A percentile compares a stretch with the other conserved stretches of the same genome.
Evolutionary conservation across 805 yeast species (phyloP).

Genomic region (Zygosaccharomyces pseudorouxii): DNA sequence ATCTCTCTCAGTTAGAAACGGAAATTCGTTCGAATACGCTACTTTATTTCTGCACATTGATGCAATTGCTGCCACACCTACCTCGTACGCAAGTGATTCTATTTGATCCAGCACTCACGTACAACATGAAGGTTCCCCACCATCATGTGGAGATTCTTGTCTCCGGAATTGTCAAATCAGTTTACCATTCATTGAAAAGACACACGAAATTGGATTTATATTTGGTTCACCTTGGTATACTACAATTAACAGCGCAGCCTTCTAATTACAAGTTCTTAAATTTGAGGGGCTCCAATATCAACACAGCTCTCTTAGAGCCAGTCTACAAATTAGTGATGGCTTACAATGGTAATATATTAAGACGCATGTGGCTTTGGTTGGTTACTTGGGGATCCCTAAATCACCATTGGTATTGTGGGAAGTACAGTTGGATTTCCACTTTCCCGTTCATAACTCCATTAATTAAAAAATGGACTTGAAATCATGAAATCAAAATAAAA

Average conservation of each 20-base stretch:
- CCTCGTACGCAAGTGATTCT: constrained; percentile 23
- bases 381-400: constrained; percentile 15
- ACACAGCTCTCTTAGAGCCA: constrained; percentile 23
- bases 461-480: not conserved
- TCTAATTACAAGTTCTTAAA: constrained; percentile 32
- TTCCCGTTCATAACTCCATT: constrained; percentile 6
- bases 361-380: constrained; percentile 11
- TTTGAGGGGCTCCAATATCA: constrained; percentile 25
- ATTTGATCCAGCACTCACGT: constrained; percentile 31
- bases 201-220: constrained; percentile 15
- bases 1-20: constrained; percentile 19
- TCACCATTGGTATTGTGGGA: constrained; percentile 21
- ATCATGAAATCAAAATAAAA: not conserved
- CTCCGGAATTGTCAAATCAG: constrained; percentile 26
- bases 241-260: constrained; percentile 32
- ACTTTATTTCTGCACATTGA: constrained; percentile 21
- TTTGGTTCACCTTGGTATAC: constrained; percentile 28
- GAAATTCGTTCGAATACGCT: constrained; percentile 28
- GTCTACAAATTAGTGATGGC: constrained; percentile 27
- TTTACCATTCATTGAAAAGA: constrained; percentile 17
- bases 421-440: constrained; percentile 18
- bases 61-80: constrained; percentile 24
- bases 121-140: constrained; percentile 21
- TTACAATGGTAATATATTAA: constrained; percentile 21
- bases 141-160: constrained; percentile 30